These are phyloP conservation scores for Entomortierella lignicola DNA, from an alignment of 192 early-diverging fungal genomes.

Conservation along the genomic window DNA sequence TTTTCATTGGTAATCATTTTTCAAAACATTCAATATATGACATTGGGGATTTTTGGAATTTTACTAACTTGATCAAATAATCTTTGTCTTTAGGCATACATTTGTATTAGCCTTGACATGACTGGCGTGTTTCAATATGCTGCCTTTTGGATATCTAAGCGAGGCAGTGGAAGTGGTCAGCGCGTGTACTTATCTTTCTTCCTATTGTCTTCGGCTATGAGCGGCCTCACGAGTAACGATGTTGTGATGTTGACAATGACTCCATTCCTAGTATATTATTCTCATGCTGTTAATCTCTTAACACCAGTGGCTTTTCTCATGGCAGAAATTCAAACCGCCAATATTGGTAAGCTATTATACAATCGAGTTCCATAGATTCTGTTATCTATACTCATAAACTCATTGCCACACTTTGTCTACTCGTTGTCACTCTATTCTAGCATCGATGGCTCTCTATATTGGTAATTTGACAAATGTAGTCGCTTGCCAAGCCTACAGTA, in stretches of 20 bases:
- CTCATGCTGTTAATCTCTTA: slow-evolving; percentile 68
- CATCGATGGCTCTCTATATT: slow-evolving; percentile 86
- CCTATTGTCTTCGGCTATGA: slow-evolving; percentile 77
- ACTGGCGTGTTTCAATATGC: slow-evolving; percentile 84
- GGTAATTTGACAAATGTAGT: slow-evolving; percentile 94
- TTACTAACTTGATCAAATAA: too few relatives aligned
- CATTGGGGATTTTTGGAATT: too few relatives aligned
- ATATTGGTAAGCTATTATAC: slow-evolving; percentile 79
- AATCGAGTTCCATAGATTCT: too few relatives aligned
- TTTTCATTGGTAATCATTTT: slow-evolving; percentile 81
- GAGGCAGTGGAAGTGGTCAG: slow-evolving; percentile 66
- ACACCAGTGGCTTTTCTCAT: slow-evolving; percentile 75
- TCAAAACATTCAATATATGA: too few relatives aligned
- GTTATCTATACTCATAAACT: too few relatives aligned
- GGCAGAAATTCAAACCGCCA: slow-evolving; percentile 79
- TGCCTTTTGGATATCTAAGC: slow-evolving; percentile 77
- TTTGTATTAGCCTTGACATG: slow-evolving; percentile 86
- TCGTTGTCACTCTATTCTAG: too few relatives aligned
- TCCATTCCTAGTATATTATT: slow-evolving; percentile 81
- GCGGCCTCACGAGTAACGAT: slow-evolving; percentile 83
- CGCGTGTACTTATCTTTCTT: slow-evolving; percentile 77
- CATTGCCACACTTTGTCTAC: too few relatives aligned
- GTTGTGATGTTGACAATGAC: slow-evolving; percentile 88
- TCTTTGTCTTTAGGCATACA: slow-evolving; percentile 85
- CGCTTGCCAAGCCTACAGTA: slow-evolving; percentile 79